Evolutionary conservation across 2,329 filamentous ascomycete genomes (phyloP), one percentile per base, ranked within the genome.

Genomic region (Beauveria varroae): DNA sequence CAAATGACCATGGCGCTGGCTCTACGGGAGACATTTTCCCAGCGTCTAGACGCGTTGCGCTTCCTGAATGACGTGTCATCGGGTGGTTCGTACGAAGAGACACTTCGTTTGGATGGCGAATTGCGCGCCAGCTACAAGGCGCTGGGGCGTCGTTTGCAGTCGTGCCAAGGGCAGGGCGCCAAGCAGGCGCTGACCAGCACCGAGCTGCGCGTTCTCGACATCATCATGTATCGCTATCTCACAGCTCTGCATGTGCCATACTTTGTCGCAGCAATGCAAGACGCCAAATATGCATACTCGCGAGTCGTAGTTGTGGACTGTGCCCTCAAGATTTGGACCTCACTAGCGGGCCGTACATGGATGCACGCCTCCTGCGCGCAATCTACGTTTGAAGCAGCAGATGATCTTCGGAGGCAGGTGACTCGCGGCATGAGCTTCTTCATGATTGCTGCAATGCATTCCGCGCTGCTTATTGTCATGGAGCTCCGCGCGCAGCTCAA

Each of bases 171-270:
- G 41, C 55, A 64, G 1, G 55, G 26, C 5, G 60, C 56, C 6
- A 65, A 67, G 16, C 49, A 43, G 3, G 65, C 69, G 0, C 72
- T 70, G 0, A 69, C 73, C 0, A 62, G 65, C 0, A 81, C 81
- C 58, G 75, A 78, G n/a, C 67, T 76, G 5, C 75, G 76, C 3
- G 65, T 80, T 0, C 67, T 83, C 6, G 79, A 85, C 30, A 74
- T 83, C 47, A 69, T 83, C 24, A 75, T 85, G 63, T 77, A 80
- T 28, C 80, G 82, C 9, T 85, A 83, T 65, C 69, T 86, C 3
- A 73, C 82, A 6, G 73, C 79, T 0, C 74, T 88, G 0, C 85
- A 89, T 66, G 73, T 81, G 2, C 81, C 81, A 0, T 85, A 78
- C 66, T 77, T 80, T 28, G 69, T 68, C 0, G 67, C 72, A 0